Conservation (phyloP, 164 flowering plant genomes). For the Aristolochia fimbriata region DNA sequence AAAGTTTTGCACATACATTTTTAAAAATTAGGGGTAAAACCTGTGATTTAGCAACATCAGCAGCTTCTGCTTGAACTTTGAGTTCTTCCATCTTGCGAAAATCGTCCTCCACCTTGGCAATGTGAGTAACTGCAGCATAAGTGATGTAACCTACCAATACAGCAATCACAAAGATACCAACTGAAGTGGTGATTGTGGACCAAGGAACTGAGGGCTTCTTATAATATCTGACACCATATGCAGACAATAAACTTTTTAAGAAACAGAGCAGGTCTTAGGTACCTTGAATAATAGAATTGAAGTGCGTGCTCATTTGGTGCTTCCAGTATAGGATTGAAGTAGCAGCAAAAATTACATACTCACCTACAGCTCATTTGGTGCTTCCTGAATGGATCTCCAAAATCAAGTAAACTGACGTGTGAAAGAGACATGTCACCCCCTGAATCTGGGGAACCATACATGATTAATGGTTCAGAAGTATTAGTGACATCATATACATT, state of each 20-base stretch:
- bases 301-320: too few relatives aligned
- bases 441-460: constrained; percentile 66
- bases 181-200: constrained; percentile 50
- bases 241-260: not conserved
- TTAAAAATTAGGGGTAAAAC: constrained; percentile 18
- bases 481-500: constrained; percentile 84
- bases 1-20: not conserved
- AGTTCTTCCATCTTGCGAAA: constrained; percentile 68
- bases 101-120: constrained; percentile 81
- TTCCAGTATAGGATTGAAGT: not conserved
- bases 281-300: too few relatives aligned
- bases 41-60: constrained; percentile 96
- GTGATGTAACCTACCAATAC: constrained; percentile 58
- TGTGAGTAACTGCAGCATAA: constrained; percentile 58
- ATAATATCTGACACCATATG: constrained; percentile 42
- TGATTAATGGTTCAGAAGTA: constrained; percentile 55
- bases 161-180: constrained; percentile 51
- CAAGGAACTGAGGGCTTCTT: constrained; percentile 61
- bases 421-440: constrained; percentile 59
- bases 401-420: constrained; percentile 74
- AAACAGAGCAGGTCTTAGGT: not conserved
- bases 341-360: constrained; percentile 8
- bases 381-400: constrained; percentile 88
- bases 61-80: constrained; percentile 87
- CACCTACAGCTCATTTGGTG: constrained; percentile 88